Conservation (phyloP, 352 stramenopile genomes). For the Phytophthora uliginosa region DNA sequence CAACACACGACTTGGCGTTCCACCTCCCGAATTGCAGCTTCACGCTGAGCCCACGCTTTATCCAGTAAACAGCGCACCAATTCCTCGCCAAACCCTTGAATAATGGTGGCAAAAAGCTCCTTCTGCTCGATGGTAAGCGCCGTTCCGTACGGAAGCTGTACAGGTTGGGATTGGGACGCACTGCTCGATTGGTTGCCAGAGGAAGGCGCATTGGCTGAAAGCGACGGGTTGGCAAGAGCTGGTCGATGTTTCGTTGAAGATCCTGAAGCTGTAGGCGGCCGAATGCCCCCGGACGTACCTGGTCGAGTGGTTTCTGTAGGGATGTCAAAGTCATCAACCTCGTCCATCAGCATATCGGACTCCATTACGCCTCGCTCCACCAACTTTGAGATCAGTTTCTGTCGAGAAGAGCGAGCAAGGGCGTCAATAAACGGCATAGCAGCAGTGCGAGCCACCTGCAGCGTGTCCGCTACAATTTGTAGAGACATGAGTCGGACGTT, state of each 20-base stretch:
- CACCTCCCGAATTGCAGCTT: slow-evolving; percentile 79
- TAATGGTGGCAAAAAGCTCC: slow-evolving; percentile 54
- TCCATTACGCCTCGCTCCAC: slow-evolving; percentile 80
- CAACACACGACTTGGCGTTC: slow-evolving; percentile 74
- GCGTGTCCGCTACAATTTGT: slow-evolving; percentile 74
- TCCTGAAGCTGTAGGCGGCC: slow-evolving; percentile 73
- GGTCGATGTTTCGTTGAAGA: slow-evolving; percentile 86
- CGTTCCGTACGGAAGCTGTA: slow-evolving; percentile 75
- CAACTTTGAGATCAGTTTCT: slow-evolving; percentile 88
- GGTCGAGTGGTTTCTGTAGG: slow-evolving; percentile 47
- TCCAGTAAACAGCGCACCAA: slow-evolving; percentile 84
- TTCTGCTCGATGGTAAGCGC: slow-evolving; percentile 74
- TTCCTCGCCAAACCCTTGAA: slow-evolving; percentile 72
- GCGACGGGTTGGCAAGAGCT: slow-evolving; percentile 60
- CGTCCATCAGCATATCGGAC: slow-evolving; percentile 85
- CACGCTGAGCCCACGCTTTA: slow-evolving; percentile 82
- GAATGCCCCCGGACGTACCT: slow-evolving; percentile 61
- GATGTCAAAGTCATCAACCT: slow-evolving; percentile 87
- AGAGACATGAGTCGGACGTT: slow-evolving; percentile 70
- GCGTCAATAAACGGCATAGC: slow-evolving; percentile 81
- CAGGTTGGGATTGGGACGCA: slow-evolving; percentile 37
- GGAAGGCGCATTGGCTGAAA: slow-evolving; percentile 42
- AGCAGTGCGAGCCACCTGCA: slow-evolving; percentile 66
- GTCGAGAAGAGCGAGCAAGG: slow-evolving; percentile 64
- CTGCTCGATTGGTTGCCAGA: slow-evolving; percentile 26